phyloP scores from a whole-genome alignment of 116 monocot species.

The Phalaenopsis hybrid region DNA sequence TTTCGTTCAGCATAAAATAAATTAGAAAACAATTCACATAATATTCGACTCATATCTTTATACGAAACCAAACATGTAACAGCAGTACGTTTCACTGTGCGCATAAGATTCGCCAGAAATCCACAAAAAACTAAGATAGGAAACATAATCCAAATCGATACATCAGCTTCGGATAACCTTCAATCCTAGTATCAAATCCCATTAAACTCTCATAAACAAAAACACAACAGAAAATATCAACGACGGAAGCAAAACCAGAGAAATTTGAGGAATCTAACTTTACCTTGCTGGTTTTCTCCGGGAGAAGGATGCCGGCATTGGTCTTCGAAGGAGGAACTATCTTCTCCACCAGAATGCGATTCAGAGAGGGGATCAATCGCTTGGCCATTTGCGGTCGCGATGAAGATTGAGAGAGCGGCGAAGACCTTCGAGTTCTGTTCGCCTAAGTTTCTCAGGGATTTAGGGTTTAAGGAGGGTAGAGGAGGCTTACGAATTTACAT shows the following conservation, averaged over 20 bases:
- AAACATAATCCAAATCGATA: background rate
- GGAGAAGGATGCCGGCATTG: constrained; percentile 39
- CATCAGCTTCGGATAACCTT: background rate
- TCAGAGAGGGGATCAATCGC: constrained; percentile 38
- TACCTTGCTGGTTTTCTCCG: constrained; percentile 38
- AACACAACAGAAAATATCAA: background rate
- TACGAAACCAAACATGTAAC: too few relatives aligned
- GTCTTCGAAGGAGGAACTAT: constrained; percentile 52
- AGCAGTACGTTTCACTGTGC: too few relatives aligned
- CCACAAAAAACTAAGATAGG: background rate
- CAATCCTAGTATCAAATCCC: background rate
- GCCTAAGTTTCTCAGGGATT: background rate
- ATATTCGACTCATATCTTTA: too few relatives aligned
- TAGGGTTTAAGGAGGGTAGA: background rate
- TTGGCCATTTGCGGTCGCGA: constrained; percentile 11
- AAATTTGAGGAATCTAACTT: background rate
- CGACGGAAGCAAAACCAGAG: background rate
- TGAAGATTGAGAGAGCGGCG: constrained; percentile 3
- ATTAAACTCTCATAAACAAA: background rate
- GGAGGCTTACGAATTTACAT: background rate
- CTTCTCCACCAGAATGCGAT: constrained; percentile 49
- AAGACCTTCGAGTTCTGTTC: background rate
- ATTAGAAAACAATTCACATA: too few relatives aligned
- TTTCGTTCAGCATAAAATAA: too few relatives aligned
- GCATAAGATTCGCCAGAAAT: too few relatives aligned